Percentiles rank a stretch among this genome's conserved stretches.
Conservation (phyloP, 768 basidiomycete species). For the Calocybe indica region DNA sequence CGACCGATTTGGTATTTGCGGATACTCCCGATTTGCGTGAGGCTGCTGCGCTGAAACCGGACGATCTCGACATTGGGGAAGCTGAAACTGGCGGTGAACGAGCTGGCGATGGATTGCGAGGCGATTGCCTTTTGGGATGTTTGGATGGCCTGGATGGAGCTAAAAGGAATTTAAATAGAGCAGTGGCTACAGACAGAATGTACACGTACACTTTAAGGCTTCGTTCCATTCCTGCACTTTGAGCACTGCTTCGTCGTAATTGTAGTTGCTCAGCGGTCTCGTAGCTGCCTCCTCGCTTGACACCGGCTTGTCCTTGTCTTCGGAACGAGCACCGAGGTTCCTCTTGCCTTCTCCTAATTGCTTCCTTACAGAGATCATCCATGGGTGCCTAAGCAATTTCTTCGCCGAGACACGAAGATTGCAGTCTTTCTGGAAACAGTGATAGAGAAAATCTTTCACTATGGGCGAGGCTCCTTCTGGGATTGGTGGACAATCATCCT, state of each 20-base stretch:
- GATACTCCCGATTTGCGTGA: constrained; percentile 29
- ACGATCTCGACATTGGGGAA: constrained; percentile 21
- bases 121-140: constrained; percentile 43
- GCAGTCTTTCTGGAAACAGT: constrained; percentile 97
- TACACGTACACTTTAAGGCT: constrained; percentile 74
- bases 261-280: constrained; percentile 67
- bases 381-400: constrained; percentile 88
- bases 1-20: constrained; percentile 26
- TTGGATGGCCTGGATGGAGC: constrained; percentile 75
- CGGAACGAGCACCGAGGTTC: constrained; percentile 22
- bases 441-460: constrained; percentile 93
- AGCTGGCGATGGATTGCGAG: constrained; percentile 40
- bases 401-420: constrained; percentile 92
- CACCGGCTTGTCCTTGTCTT: constrained; percentile 27
- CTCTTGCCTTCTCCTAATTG: constrained; percentile 50
- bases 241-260: constrained; percentile 90
- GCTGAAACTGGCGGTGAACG: constrained; percentile 33
- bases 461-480: constrained; percentile 93
- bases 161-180: constrained; percentile 18
- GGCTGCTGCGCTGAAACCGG: constrained; percentile 20
- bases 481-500: constrained; percentile 95
- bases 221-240: constrained; percentile 99
- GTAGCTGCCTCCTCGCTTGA: constrained; percentile 27
- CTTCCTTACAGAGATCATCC: constrained; percentile 87
- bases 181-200: background rate